Evolutionary conservation across 768 basidiomycete genomes (phyloP), one percentile per base, ranked within the genome.

Genomic region (Russula foetens): DNA sequence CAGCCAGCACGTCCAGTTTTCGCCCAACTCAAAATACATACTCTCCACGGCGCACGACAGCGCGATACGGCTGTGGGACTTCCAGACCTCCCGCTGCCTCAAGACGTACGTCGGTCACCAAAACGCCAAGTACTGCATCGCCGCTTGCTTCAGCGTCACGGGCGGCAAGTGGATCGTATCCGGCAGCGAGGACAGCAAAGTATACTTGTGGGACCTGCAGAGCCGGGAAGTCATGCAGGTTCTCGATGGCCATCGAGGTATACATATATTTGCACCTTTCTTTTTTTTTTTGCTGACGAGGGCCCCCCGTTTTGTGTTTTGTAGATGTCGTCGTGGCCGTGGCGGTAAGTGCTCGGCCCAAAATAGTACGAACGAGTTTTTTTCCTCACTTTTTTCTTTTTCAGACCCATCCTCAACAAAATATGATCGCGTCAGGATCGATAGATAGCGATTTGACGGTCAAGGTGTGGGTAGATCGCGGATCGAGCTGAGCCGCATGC

Each of bases 21-120:
- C 95, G 0, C 96, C 96, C 9, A 97, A 97, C 68, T 93, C 92
- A 7, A 91, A 90, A 73, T 95, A 92, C 73, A 88, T 99, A 54
- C 80, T 99, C 53, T 93, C 93, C 1, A 91, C 93, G 0, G 91
- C 96, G 0, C 88, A 98, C 69, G 94, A 98, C 69, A 92, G 86
- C 59, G 87, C 89, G 0, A 92, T 98, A 64, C 86, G 96, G 1
- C 76, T 99, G 4, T 98, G 96, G 94, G 92, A 97, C 69, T 96
- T 93, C 71, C 91, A 95, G 63, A 88, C 87, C 0, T 88, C 90
- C 0, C 86, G 90, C 56, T 91, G 90, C 66, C 75, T 98, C 24
- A 98, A 98, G 74, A 93, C 94, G 1, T 93, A 94, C 72, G 77
- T 76, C 5, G 92, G 93, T 1, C 93, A 96, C 70, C 74, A 75